Evolutionary conservation across 768 basidiomycete species (phyloP).

Genomic region (Rhizopogon sp.): DNA sequence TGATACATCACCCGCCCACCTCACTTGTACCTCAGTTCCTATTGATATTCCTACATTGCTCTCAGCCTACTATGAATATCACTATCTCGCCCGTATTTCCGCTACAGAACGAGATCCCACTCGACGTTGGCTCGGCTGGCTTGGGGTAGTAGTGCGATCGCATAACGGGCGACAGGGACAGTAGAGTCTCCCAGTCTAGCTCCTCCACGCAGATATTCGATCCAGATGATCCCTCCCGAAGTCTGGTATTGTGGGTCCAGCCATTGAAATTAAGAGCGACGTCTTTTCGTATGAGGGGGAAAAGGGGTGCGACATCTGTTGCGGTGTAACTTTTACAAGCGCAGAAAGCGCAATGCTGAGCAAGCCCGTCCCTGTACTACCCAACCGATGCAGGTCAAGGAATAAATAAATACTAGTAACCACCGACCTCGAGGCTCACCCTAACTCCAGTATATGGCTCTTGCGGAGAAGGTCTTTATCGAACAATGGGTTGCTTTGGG

Average conservation of each 20-base stretch:
- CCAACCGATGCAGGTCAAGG: neutral
- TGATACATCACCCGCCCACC: too few species aligned
- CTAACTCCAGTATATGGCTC: conserved; percentile 66
- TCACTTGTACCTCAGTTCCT: too few species aligned
- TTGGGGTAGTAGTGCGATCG: conserved; percentile 21
- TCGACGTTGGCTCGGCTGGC: conserved; percentile 6
- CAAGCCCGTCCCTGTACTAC: conserved; percentile 70
- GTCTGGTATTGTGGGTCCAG: conserved; percentile 20
- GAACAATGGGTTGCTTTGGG: conserved; percentile 36
- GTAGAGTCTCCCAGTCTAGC: conserved; percentile 63
- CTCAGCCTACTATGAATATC: too few species aligned
- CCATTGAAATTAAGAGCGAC: conserved; percentile 45
- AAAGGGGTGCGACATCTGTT: conserved; percentile 58
- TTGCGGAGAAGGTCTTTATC: conserved; percentile 34
- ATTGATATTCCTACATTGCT: too few species aligned
- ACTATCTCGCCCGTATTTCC: too few species aligned
- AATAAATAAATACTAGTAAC: neutral
- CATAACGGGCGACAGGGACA: conserved; percentile 25
- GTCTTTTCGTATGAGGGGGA: conserved; percentile 73
- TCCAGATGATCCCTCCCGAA: neutral
- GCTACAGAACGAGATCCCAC: conserved; percentile 51
- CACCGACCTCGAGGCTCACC: conserved; percentile 35
- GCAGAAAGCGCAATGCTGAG: conserved; percentile 58
- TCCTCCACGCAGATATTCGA: conserved; percentile 40
- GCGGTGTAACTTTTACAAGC: conserved; percentile 58